phyloP scores from a whole-genome alignment of 179 eudicot genomes.

The Drosera spatulata region DNA sequence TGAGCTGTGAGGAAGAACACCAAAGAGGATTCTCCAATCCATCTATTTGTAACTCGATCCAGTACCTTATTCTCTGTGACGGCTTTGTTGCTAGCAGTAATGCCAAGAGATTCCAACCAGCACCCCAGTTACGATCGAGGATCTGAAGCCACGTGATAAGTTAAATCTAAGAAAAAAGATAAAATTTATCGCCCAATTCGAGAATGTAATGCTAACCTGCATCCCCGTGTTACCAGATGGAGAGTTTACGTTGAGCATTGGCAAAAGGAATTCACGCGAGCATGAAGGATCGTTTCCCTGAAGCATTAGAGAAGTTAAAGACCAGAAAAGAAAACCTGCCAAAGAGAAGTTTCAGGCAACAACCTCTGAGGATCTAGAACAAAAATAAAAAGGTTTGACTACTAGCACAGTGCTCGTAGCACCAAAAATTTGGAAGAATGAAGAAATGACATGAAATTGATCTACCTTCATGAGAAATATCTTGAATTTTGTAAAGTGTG shows the following conservation, averaged over 20 bases:
- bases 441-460: background rate
- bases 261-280: conserved; percentile 85
- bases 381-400: too few relatives aligned
- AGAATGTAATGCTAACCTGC: conserved; percentile 43
- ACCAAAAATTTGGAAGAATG: too few relatives aligned
- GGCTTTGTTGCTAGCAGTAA: conserved; percentile 80
- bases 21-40: too few relatives aligned
- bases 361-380: conserved; percentile 21
- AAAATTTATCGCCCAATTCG: conserved; percentile 41
- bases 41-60: too few relatives aligned
- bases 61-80: conserved; percentile 72
- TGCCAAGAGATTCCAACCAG: conserved; percentile 91
- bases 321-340: conserved; percentile 11
- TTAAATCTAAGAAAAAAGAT: background rate
- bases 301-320: conserved; percentile 8
- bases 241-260: conserved; percentile 41
- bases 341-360: background rate
- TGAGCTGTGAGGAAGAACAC: too few relatives aligned
- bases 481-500: conserved; percentile 62
- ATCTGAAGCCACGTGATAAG: conserved; percentile 38
- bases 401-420: too few relatives aligned
- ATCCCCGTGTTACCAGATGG: conserved; percentile 73
- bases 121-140: conserved; percentile 98
- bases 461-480: conserved; percentile 75
- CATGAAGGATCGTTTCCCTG: conserved; percentile 92